These are phyloP conservation scores for Starmerella davenportii DNA, from an alignment of 805 yeast genomes.

Conservation along the genomic window DNA sequence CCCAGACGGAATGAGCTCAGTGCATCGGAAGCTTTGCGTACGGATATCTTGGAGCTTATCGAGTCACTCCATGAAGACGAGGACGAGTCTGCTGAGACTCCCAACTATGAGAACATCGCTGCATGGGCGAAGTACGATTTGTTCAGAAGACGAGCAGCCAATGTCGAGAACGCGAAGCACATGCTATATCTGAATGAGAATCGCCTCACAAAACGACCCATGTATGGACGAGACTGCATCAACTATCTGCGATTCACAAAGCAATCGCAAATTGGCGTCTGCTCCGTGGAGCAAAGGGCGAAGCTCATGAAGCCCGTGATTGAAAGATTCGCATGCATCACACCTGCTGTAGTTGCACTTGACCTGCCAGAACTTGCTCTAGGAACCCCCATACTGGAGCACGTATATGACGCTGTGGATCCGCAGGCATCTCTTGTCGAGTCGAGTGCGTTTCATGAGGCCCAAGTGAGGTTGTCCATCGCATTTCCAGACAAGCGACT, in stretches of 20 bases:
- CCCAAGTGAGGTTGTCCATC: conserved; percentile 73
- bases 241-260: conserved; percentile 14
- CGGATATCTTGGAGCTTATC: conserved; percentile 1
- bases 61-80: conserved; percentile 6
- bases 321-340: conserved; percentile 66
- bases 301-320: conserved; percentile 31
- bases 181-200: conserved; percentile 43
- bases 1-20: background rate
- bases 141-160: conserved; percentile 33
- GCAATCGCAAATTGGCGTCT: conserved; percentile 11
- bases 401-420: background rate
- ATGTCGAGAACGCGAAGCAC: conserved; percentile 38
- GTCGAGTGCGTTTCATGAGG: conserved; percentile 45
- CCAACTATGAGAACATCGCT: conserved; percentile 22
- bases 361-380: conserved; percentile 32
- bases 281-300: conserved; percentile 21
- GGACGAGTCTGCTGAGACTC: conserved; percentile 13
- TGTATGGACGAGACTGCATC: conserved; percentile 46
- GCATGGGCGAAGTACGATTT: conserved; percentile 43
- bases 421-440: background rate
- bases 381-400: conserved; percentile 7
- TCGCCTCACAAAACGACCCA: conserved; percentile 47
- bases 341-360: conserved; percentile 68
- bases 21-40: conserved; percentile 24
- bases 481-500: conserved; percentile 93